Evolutionary conservation across 2,329 filamentous ascomycete genomes (phyloP).

Genomic region (Intubia oerlemansii): DNA sequence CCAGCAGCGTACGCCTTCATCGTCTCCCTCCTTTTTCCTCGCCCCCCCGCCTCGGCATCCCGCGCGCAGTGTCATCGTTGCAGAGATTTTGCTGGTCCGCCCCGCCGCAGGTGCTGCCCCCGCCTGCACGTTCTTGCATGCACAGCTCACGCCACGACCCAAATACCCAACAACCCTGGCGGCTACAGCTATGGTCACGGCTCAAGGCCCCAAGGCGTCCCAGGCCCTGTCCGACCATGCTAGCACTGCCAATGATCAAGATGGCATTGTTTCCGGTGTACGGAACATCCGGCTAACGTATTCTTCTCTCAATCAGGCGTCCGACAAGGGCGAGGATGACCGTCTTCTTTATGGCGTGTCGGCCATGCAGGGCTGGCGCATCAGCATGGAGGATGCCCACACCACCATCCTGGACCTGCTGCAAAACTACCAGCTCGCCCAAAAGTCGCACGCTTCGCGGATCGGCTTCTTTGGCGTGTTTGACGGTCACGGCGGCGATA

Average conservation of each 20-base stretch:
- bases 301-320: constrained; percentile 36
- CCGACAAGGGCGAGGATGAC: constrained; percentile 79
- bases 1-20: no score
- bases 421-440: constrained; percentile 27
- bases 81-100: no score
- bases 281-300: background rate
- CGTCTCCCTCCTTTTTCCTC: no score
- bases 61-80: no score
- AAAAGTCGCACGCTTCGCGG: constrained; percentile 46
- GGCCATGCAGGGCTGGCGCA: constrained; percentile 99
- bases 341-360: constrained; percentile 84
- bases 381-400: constrained; percentile 98
- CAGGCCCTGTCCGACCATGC: background rate
- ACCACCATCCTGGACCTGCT: constrained; percentile 75
- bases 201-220: no score
- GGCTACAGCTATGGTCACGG: no score
- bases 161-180: no score
- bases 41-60: no score
- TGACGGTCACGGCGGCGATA: constrained; percentile 92
- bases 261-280: no score
- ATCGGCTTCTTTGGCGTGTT: constrained; percentile 96
- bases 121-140: no score
- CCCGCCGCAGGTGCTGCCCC: no score
- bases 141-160: no score
- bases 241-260: constrained; percentile 8